phyloP scores from a whole-genome alignment of 2,329 filamentous ascomycete species.

The Fusarium nygamai region DNA sequence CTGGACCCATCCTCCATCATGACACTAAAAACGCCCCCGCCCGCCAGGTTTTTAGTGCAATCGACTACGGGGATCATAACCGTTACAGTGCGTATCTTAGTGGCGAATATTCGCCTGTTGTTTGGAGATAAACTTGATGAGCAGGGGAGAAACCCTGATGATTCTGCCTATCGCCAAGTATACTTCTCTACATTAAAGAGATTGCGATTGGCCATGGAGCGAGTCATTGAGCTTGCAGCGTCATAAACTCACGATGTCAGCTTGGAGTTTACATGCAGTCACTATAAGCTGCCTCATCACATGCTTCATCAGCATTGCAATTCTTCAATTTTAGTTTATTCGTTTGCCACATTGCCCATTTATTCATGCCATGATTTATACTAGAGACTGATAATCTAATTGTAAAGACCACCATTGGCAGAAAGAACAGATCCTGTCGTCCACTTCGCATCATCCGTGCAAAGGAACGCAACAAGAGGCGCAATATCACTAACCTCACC shows the following conservation, averaged over 20 bases:
- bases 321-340: accelerated
- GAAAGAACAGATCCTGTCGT: neutral
- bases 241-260: neutral
- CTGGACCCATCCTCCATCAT: neutral
- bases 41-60: neutral
- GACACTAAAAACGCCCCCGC: neutral
- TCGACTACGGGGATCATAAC: neutral
- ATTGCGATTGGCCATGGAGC: too few relatives aligned
- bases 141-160: neutral
- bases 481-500: neutral
- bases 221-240: neutral
- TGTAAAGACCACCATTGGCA: neutral
- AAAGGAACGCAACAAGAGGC: neutral
- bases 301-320: neutral
- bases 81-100: neutral
- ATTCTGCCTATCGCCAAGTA: neutral
- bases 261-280: neutral
- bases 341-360: accelerated
- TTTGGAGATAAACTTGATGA: neutral
- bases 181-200: too few relatives aligned
- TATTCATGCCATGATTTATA: accelerated
- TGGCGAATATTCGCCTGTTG: neutral
- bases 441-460: neutral
- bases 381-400: neutral
- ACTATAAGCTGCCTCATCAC: too few relatives aligned